These are phyloP conservation scores for Ophiostoma angusticollis DNA, from an alignment of 2,329 filamentous ascomycete genomes.

Conservation along the genomic window DNA sequence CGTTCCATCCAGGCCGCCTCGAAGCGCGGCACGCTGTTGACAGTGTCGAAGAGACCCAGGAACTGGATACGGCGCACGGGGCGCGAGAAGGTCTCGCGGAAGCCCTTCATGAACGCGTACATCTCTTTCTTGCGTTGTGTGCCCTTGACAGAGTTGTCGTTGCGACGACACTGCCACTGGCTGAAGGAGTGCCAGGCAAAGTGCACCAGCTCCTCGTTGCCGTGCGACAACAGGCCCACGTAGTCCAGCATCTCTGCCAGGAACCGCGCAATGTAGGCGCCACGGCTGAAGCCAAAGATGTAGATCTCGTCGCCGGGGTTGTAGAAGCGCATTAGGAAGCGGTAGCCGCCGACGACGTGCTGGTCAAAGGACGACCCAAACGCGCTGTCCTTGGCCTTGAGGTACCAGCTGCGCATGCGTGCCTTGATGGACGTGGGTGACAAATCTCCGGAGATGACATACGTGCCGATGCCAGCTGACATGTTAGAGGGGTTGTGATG, in stretches of 20 bases:
- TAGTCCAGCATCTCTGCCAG: constrained; percentile 76
- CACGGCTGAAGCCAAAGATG: constrained; percentile 63
- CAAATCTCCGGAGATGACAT: constrained; percentile 48
- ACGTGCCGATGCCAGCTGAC: constrained; percentile 58
- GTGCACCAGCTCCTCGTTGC: constrained; percentile 73
- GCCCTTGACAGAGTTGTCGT: constrained; percentile 19
- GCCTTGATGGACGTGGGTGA: constrained; percentile 43
- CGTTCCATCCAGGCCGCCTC: constrained; percentile 67
- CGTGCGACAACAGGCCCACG: constrained; percentile 64
- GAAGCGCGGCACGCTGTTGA: constrained; percentile 68
- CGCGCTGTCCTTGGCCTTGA: constrained; percentile 66
- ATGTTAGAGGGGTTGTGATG: no score
- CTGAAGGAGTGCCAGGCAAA: constrained; percentile 78
- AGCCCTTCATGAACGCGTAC: constrained; percentile 64
- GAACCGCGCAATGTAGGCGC: constrained; percentile 61
- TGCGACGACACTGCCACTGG: constrained; percentile 52
- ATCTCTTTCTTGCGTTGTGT: constrained; percentile 39
- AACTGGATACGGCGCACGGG: constrained; percentile 63
- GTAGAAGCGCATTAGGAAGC: constrained; percentile 66
- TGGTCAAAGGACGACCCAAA: constrained; percentile 69
- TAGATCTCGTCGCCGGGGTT: constrained; percentile 51
- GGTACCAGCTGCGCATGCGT: constrained; percentile 52
- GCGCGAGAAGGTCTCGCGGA: constrained; percentile 68
- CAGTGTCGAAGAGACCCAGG: constrained; percentile 69
- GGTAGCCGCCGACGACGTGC: constrained; percentile 74